Conservation (phyloP, 305 asterid genomes). For the Fraxinus baroniana region DNA sequence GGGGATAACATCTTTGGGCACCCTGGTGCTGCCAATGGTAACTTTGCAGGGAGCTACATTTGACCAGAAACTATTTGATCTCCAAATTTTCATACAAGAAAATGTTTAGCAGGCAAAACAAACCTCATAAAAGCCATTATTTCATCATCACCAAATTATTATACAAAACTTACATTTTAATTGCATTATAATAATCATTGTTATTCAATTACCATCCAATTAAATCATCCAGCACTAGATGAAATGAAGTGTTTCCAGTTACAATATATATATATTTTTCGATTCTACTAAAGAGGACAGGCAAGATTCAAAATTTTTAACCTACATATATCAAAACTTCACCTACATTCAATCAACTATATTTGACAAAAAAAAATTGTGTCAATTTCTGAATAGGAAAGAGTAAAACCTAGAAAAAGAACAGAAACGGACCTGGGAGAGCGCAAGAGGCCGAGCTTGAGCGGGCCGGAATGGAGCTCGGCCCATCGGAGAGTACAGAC, state of each 20-base stretch:
- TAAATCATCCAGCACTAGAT: not conserved
- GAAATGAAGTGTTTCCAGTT: not conserved
- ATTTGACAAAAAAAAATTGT: not conserved
- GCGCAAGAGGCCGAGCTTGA: constrained; percentile 76
- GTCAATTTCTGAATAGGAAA: not conserved
- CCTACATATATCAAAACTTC: not conserved
- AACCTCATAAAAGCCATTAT: not conserved
- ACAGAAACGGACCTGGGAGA: constrained; percentile 41
- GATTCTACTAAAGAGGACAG: not conserved
- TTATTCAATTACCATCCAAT: not conserved
- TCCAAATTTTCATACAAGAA: not conserved
- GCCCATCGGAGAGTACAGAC: constrained; percentile 90
- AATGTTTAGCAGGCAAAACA: not conserved
- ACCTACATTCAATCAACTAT: not conserved
- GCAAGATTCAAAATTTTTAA: not conserved
- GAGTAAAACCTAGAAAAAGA: not conserved
- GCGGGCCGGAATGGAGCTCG: constrained; percentile 82
- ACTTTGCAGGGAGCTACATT: not conserved
- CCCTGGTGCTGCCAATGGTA: not conserved
- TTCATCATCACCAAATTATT: not conserved
- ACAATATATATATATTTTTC: not conserved
- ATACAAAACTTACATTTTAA: not conserved
- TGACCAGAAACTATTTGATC: not conserved
- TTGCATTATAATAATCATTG: not conserved
- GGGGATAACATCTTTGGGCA: not conserved